A percentile compares a stretch with the other conserved stretches of the same genome.
Conservation (phyloP, 768 basidiomycete species). For the Lanmaoa rubissima region DNA sequence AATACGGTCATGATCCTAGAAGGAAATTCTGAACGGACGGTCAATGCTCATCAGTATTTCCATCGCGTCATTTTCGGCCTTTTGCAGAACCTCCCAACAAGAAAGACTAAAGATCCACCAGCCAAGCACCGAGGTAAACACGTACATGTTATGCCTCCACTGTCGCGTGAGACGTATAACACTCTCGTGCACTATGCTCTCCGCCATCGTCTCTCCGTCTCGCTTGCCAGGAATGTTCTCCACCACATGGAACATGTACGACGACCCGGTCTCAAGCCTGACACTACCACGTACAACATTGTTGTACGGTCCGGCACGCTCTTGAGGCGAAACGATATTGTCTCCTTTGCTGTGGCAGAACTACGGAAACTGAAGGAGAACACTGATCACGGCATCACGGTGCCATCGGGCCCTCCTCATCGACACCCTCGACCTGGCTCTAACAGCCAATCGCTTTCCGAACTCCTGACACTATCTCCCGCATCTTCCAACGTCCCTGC, state of each 20-base stretch:
- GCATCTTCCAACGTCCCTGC: conserved; percentile 24
- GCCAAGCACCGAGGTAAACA: conserved; percentile 1
- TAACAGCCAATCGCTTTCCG: conserved; percentile 4
- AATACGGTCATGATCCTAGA: conserved; percentile 40
- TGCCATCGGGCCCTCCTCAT: conserved; percentile 8
- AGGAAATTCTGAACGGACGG: conserved; percentile 17
- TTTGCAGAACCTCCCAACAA: conserved; percentile 32
- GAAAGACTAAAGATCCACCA: conserved; percentile 22
- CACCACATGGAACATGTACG: conserved; percentile 52
- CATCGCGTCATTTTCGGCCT: conserved; percentile 46
- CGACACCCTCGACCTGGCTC: neutral
- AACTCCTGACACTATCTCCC: conserved; percentile 15
- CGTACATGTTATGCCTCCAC: conserved; percentile 26
- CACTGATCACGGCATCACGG: conserved; percentile 23
- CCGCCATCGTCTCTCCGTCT: conserved; percentile 52
- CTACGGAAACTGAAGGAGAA: conserved; percentile 29
- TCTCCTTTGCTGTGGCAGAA: conserved; percentile 36
- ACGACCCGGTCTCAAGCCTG: conserved; percentile 41
- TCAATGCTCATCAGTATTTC: conserved; percentile 48
- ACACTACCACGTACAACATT: conserved; percentile 54
- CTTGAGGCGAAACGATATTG: conserved; percentile 44
- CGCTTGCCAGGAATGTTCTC: conserved; percentile 47
- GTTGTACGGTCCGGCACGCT: conserved; percentile 55
- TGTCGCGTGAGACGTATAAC: conserved; percentile 51
- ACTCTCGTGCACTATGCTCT: conserved; percentile 65